Evolutionary conservation across 2,329 filamentous ascomycete genomes (phyloP), one percentile per base, ranked within the genome.

Genomic region (Aureobasidium mangrovei): DNA sequence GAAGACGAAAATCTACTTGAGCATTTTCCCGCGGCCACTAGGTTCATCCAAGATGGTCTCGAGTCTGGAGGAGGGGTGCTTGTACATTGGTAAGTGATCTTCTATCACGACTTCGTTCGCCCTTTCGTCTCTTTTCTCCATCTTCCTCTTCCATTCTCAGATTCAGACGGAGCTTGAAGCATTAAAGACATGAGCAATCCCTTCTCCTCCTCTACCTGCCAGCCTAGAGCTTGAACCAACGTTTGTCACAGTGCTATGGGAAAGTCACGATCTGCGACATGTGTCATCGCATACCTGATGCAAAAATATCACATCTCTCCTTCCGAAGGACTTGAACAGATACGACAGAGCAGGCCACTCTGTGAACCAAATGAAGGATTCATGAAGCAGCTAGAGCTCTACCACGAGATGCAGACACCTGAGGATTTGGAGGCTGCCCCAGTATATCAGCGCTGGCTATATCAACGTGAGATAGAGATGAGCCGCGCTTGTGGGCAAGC

Each of bases 361-460:
- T 91, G 86, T 57, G 88, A 95, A 65, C 93, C 93, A 3, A 98
- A 98, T 67, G 74, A 82, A 32, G 91, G 91, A 29, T 98, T 98
- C 76, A 90, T 91, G 83, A 75, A 82, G 48, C 93, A 98, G 70
- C 78, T 98, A 4, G 77, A 85, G 61, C 75, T 97, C 53, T 98
- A 91, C 76, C 86, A 89, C 74, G 75, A 85, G 60, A 95, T 96
- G 88, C 83, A 83, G 44, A 91, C 85, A 60, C 88, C 91, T 1
- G 79, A 75, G 26, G 76, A 82, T 59, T 73, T 87, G 51, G 84
- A 86, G 59, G 73, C 76, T 7, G 79, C 90, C 44, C 85, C 88
- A 1, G 72, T 79, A 10, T 98, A 97, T 70, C 88, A 93, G 68
- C 82, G 89, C 53, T 88, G 84, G 83, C 68, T 86, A 6, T 88